Base-by-base conservation (phyloP, 345 rosid species). In the Isatis tinctoria region DNA sequence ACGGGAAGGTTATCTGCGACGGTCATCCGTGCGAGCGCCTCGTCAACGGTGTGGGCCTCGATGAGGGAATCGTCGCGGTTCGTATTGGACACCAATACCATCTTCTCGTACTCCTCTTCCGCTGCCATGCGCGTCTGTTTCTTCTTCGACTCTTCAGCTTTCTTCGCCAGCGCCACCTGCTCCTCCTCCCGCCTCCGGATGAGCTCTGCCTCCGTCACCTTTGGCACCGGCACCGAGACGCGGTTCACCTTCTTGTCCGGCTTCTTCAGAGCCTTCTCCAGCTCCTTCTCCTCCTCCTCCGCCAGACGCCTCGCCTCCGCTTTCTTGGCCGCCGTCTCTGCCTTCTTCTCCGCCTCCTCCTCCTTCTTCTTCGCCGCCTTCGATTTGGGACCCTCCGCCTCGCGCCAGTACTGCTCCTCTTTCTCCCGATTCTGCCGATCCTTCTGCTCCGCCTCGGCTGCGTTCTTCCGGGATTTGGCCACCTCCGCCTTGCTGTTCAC, bases 351-450 rank as follows among this genome's bases (percentile, higher is more conserved):
- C 4, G 91, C 83, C 5, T 90, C 99, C 26, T 95, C 99, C 82
- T 95, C 99, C 0, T 92, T 87, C 63, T 90, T 92, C 91, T 90
- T 95, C 14, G 87, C 85, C 22, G 96, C 87, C 16, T 88, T 89
- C 6, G 99, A 90, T 81, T 81, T 95, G 30, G 57, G 57, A 10
- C 57, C 98, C 81, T 95, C 98, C 32, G 96, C 97, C 43, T 92
- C 98, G 24, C 90, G 93, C 99, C 99, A 92, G 87, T 90, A 90
- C 74, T 83, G 81, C 8, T 92, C 98, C 67, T 95, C 98, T 83
- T 92, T 90, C 70, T 92, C 87, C 30, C 83, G 87, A 0, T 79
- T 65, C 79, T 87, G 92, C 1, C 89, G 94, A n/a, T 83, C 91
- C 85, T 90, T 90, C 30, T 87, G 87, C 62, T 90, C 94, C 48